Percentiles rank a stretch among this genome's conserved stretches.
These are phyloP conservation scores for Apiotrichum akiyoshidainum DNA, from an alignment of 1,284 basidiomycete species.

Conservation along the genomic window DNA sequence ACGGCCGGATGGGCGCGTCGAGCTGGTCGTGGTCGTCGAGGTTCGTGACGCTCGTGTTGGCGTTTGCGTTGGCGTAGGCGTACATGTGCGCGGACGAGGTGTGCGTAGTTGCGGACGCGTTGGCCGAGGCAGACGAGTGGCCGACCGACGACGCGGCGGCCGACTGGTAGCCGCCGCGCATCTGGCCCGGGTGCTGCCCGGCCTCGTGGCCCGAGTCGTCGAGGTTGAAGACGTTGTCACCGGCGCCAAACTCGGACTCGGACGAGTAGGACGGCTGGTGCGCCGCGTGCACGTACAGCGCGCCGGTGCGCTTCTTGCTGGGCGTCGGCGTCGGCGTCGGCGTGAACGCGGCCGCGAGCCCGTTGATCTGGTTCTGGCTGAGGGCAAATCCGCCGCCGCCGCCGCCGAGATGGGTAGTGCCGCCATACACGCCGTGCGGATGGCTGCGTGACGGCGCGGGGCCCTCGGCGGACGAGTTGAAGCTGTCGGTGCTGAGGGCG, in stretches of 20 bases:
- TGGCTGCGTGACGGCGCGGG: neutral
- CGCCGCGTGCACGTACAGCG: constrained; percentile 12
- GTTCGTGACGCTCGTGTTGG: neutral
- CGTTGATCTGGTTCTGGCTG: too few species aligned
- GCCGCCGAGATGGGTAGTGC: neutral
- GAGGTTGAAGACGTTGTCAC: constrained; percentile 26
- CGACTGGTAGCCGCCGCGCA: too few species aligned
- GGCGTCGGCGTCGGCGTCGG: neutral
- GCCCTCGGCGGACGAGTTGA: neutral
- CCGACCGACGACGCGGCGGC: too few species aligned
- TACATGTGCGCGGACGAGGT: neutral
- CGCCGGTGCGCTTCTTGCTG: neutral
- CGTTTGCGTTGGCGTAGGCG: neutral
- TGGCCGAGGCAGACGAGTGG: too few species aligned
- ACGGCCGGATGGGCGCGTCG: constrained; percentile 9
- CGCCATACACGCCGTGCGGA: neutral
- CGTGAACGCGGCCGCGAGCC: neutral
- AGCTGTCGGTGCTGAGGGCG: constrained; percentile 5
- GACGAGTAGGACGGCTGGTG: constrained; percentile 20
- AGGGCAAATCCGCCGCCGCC: neutral
- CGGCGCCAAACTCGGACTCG: constrained; percentile 25
- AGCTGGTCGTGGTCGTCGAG: constrained; percentile 5
- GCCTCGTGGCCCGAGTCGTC: constrained; percentile 18
- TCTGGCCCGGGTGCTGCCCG: neutral
- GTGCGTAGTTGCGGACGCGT: too few species aligned